phyloP scores from a whole-genome alignment of 257 asterid genomes.

The Lycium ferocissimum region DNA sequence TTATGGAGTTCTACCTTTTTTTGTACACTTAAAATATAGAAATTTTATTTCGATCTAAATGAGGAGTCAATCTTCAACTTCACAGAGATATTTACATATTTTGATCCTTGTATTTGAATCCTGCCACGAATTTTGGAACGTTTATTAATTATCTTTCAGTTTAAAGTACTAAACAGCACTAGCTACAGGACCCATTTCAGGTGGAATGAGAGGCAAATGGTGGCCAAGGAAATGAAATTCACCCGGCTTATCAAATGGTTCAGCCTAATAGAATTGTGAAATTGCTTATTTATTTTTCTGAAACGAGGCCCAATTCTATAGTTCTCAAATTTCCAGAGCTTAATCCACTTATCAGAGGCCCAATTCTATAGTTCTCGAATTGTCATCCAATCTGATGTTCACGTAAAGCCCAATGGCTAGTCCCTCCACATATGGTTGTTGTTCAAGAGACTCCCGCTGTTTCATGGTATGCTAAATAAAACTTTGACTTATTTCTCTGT shows the following conservation, averaged over 20 bases:
- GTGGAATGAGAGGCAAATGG: background rate
- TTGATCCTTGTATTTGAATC: background rate
- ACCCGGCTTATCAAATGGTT: slow-evolving; percentile 27
- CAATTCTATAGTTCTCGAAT: too few relatives aligned
- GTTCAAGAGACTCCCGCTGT: too few relatives aligned
- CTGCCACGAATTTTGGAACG: background rate
- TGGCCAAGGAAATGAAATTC: slow-evolving; percentile 14
- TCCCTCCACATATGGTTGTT: background rate
- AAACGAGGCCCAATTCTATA: too few relatives aligned
- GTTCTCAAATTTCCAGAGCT: background rate
- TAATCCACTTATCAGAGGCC: background rate
- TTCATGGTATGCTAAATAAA: too few relatives aligned
- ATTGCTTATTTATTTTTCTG: too few relatives aligned
- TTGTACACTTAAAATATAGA: background rate
- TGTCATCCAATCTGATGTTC: too few relatives aligned
- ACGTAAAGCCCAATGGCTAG: background rate
- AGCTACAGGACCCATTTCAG: background rate
- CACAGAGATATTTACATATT: background rate
- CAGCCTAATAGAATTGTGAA: too few relatives aligned
- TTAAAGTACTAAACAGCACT: background rate
- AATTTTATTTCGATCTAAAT: background rate
- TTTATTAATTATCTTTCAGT: background rate
- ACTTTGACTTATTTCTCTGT: too few relatives aligned
- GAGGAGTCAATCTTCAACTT: background rate
- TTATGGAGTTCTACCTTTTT: background rate